phyloP scores from a whole-genome alignment of 192 early-diverging fungal genomes.

The Podila minutissima region DNA sequence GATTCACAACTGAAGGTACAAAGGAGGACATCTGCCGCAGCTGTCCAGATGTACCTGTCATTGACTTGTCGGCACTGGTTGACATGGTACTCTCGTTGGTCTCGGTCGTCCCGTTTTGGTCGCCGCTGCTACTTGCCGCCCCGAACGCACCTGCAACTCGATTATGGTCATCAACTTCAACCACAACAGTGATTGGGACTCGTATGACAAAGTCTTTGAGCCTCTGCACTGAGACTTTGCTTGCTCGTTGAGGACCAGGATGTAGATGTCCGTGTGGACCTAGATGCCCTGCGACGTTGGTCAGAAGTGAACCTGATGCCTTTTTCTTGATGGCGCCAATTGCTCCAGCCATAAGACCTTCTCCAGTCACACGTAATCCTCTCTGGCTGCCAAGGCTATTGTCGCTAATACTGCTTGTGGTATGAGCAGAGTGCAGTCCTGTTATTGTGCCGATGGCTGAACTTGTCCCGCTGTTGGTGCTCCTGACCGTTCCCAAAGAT shows the following conservation, averaged over 20 bases:
- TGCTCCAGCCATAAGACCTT: conserved; percentile 11
- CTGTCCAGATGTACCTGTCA: too few relatives aligned
- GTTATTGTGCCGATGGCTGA: neutral
- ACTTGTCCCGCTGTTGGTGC: neutral
- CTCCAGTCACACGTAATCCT: neutral
- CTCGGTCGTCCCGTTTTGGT: neutral
- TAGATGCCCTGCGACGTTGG: neutral
- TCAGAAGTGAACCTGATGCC: conserved; percentile 13
- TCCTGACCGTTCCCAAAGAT: conserved; percentile 14
- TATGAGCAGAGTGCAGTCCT: neutral
- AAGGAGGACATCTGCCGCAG: too few relatives aligned
- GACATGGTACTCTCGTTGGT: neutral
- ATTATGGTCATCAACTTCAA: conserved; percentile 23
- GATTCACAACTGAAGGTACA: too few relatives aligned
- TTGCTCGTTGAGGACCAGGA: neutral
- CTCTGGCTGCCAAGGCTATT: neutral
- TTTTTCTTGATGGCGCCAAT: conserved; percentile 28
- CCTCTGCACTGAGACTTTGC: conserved; percentile 12
- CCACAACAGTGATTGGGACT: conserved; percentile 35
- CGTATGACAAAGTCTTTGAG: conserved; percentile 43
- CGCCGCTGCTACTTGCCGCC: neutral
- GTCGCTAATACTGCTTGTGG: neutral
- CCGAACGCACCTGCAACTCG: neutral
- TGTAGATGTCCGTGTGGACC: neutral
- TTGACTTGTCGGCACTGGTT: neutral